A percentile compares a stretch with the other conserved stretches of the same genome.
Evolutionary conservation across 1,284 basidiomycete genomes (phyloP).

Genomic region (Apiotrichum mycotoxinovorans): DNA sequence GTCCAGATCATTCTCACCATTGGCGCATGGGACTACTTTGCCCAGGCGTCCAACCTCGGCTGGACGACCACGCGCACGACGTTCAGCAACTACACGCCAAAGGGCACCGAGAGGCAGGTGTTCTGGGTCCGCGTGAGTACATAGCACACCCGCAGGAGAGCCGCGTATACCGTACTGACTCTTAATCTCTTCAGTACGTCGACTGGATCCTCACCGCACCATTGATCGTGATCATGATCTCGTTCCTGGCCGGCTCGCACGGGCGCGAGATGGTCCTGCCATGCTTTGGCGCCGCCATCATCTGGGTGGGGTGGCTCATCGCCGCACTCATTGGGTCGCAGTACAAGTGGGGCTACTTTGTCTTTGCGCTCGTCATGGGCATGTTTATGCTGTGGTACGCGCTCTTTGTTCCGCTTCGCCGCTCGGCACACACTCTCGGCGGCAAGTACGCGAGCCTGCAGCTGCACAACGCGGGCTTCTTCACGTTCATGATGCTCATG

Average conservation of each 20-base stretch:
- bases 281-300: conserved; percentile 53
- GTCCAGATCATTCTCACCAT: conserved; percentile 52
- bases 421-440: conserved; percentile 27
- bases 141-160: too few species aligned
- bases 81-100: conserved; percentile 48
- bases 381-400: conserved; percentile 56
- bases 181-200: conserved; percentile 49
- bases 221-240: conserved; percentile 56
- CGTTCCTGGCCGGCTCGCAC: conserved; percentile 57
- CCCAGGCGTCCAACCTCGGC: conserved; percentile 62
- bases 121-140: conserved; percentile 52
- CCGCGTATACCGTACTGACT: background rate
- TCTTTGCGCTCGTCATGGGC: conserved; percentile 52
- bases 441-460: conserved; percentile 48
- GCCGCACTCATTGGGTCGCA: conserved; percentile 54
- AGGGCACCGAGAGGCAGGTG: conserved; percentile 53
- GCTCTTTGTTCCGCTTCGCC: conserved; percentile 42
- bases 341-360: conserved; percentile 58
- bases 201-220: conserved; percentile 60
- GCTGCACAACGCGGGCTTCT: conserved; percentile 27
- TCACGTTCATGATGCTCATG: conserved; percentile 56
- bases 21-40: conserved; percentile 54
- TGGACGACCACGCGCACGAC: conserved; percentile 55
- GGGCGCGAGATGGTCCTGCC: conserved; percentile 56
- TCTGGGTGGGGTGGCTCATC: conserved; percentile 57